Base-by-base conservation (phyloP, 129 eudicot species). In the Escallonia herrerae region DNA sequence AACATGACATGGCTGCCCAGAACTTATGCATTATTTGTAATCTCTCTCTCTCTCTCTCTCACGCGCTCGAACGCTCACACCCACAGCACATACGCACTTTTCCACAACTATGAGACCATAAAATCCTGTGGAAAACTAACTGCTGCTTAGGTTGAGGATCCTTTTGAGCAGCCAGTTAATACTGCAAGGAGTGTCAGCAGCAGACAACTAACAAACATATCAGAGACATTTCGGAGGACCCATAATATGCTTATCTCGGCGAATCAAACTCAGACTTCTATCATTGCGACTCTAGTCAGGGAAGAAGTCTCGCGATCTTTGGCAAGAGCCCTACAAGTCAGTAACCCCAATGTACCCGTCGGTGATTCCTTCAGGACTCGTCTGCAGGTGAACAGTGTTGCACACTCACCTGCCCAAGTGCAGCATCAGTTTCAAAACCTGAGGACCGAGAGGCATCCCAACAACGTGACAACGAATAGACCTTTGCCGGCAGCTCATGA, bases 1-100 rank as follows among this genome's bases (percentile, higher is more conserved):
- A 90, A 84, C 78, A 90, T 81, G 85, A 78, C 85, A 74, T 90
- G 95, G 97, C 82, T 82, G 51, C 95, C 97, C 43, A 87, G 74
- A 82, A 90, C 90, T 12, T 90, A 76, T 67, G 82, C 97, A 13
- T 64, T 90, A 60, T 87, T 84, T 74, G 97, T 90, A 80, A 48
- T 62, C 77, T 69, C 70, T 65, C 73, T 76, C 68, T 63, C 83
- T 74, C 81, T 72, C 63, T 58, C 79, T 64, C 68, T 43, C 64
- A 13, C 58, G 41, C 40, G 42, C 12, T n/a, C n/a, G n/a, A n/a
- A 22, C 33, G 33, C 33, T 22, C 33, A 22, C 33, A 22, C 33
- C 0, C 33, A 22, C 33, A 22, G 33, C 33, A 22, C 33, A 22
- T 22, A 22, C 33, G 33, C 33, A 22, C 33, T 22, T 22, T 22